Conservation (phyloP, 75 land plant genomes). For the Pinus tabuliformis region DNA sequence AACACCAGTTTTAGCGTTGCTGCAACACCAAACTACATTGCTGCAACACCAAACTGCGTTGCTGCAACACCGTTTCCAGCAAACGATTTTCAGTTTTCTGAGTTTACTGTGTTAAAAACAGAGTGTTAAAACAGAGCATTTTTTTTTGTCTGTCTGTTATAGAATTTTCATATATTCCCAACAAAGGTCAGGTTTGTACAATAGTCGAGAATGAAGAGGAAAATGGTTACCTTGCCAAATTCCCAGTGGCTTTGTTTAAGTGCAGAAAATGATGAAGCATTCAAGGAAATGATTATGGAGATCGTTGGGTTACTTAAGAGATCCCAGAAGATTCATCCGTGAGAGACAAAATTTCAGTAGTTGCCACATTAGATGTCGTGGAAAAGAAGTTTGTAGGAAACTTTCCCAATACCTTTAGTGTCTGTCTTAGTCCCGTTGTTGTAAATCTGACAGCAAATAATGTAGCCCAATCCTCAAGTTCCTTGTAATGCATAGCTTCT, state of each 20-base stretch:
- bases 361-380: constrained; percentile 58
- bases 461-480: constrained; percentile 24
- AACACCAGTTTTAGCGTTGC: too few species aligned
- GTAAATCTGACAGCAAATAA: constrained; percentile 20
- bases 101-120: too few species aligned
- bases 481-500: constrained; percentile 51
- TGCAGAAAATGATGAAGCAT: constrained; percentile 23
- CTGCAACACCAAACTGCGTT: too few species aligned
- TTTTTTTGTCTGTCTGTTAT: too few species aligned
- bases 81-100: too few species aligned
- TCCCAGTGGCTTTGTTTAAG: constrained; percentile 15
- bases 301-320: constrained; percentile 42
- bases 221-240: constrained; percentile 5
- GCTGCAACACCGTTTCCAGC: too few species aligned
- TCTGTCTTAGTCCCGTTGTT: constrained; percentile 32
- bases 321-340: constrained; percentile 18
- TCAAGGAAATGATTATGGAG: constrained; percentile 35
- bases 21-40: too few species aligned
- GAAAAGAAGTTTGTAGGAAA: constrained; percentile 28
- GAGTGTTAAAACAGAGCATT: too few species aligned
- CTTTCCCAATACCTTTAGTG: constrained; percentile 10
- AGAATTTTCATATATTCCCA: too few species aligned
- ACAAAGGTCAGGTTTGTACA: constrained; percentile 1
- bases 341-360: constrained; percentile 44
- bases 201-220: constrained; percentile 16